Conservation (phyloP, 495 filamentous ascomycete genomes). For the Penicillium coffeae region DNA sequence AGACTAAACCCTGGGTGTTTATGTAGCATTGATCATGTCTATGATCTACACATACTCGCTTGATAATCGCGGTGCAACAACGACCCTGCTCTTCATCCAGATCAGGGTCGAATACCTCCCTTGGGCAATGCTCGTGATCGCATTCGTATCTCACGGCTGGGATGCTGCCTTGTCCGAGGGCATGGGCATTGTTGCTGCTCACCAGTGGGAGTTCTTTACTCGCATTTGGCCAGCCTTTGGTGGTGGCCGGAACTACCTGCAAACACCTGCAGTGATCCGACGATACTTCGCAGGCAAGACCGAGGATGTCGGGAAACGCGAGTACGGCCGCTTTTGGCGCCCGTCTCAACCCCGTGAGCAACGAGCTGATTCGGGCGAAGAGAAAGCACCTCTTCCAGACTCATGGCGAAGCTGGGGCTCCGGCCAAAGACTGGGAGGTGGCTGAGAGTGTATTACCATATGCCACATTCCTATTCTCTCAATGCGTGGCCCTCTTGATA, state of each 20-base stretch:
- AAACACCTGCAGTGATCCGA: conserved; percentile 63
- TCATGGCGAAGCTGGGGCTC: conserved; percentile 63
- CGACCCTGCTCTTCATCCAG: conserved; percentile 69
- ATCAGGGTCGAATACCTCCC: conserved; percentile 74
- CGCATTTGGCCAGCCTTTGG: conserved; percentile 80
- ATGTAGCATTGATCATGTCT: conserved; percentile 67
- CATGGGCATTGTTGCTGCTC: conserved; percentile 74
- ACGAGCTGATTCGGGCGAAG: not conserved
- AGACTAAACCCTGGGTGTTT: conserved; percentile 7
- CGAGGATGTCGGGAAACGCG: conserved; percentile 27
- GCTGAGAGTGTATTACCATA: not conserved
- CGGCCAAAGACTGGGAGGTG: conserved; percentile 60
- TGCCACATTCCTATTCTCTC: too few relatives aligned
- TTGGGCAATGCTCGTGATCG: conserved; percentile 67
- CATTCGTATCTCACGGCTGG: conserved; percentile 55
- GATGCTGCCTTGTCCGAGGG: conserved; percentile 49
- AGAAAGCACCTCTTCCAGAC: not conserved
- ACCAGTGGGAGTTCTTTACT: conserved; percentile 81
- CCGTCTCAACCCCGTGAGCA: conserved; percentile 16
- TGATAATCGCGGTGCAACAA: conserved; percentile 69
- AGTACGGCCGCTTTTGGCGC: conserved; percentile 58
- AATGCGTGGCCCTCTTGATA: too few relatives aligned
- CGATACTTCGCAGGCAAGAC: conserved; percentile 52
- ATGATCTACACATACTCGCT: conserved; percentile 78
- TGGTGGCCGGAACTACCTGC: conserved; percentile 66